Evolutionary conservation across 345 rosid species (phyloP), one percentile per base, ranked within the genome.

Genomic region (Lepidium aucheri): DNA sequence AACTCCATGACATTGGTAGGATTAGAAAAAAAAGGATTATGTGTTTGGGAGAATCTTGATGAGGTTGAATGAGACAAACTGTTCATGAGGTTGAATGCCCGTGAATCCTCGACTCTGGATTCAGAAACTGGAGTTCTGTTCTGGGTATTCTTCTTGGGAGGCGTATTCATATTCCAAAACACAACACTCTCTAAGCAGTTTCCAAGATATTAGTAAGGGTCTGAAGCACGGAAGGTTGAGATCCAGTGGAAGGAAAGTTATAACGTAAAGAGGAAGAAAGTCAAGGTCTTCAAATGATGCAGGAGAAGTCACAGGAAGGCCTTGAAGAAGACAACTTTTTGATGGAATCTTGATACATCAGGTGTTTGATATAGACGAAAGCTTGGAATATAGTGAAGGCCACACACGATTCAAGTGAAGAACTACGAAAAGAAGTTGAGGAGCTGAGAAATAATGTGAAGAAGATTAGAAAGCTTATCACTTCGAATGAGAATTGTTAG

Each of bases 11-110:
- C 44, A 51, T 70, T 81, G 50, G 82, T 70, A 3, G 49, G 80
- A 75, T 81, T 81, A 32, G 32, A 28, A 26, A 30, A 36, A 36
- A 75, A 53, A 66, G 67, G 51, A 69, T 63, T 74, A 69, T 90
- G 84, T 74, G 68, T 75, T 67, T 59, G 35, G 51, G 83, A 76
- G 86, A 88, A 88, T 54, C 97, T 76, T 3, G 95, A 6, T n/a
- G n/a, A n/a, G n/a, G n/a, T n/a, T n/a, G n/a, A n/a, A n/a, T n/a
- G 99, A 68, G 99, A 94, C 43, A 94, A 91, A 74, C 81, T 88
- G 74, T 82, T 94, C 74, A 94, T 84, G 77, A 84, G 90, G 58
- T 81, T 90, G 63, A 90, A 94, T 61, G 90, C 83, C 3, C 96
- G 99, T 10, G 99, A 94, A 74, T 94, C 99, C 95, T 92, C 98